These are phyloP conservation scores for Fraxinus floribunda DNA, from an alignment of 305 asterid genomes.

Conservation along the genomic window DNA sequence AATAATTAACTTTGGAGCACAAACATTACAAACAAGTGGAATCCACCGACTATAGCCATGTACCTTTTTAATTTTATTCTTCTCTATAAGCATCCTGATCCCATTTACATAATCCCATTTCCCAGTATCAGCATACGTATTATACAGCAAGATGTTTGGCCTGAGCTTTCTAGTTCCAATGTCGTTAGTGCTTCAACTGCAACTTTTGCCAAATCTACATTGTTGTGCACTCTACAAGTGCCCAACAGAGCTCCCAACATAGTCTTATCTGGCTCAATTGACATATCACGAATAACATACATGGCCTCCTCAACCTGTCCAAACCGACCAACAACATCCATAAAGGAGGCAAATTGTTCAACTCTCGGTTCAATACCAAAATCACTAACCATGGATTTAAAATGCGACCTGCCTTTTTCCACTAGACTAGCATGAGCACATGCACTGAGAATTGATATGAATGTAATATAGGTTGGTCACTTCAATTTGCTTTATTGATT, in stretches of 20 bases:
- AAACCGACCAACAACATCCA: constrained; percentile 33
- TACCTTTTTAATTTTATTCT: constrained; percentile 49
- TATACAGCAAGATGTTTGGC: constrained; percentile 59
- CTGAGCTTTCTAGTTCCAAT: constrained; percentile 73
- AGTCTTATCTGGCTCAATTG: constrained; percentile 61
- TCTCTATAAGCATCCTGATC: constrained; percentile 62
- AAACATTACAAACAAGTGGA: constrained; percentile 32
- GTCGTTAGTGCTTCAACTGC: constrained; percentile 71
- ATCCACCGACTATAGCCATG: constrained; percentile 60
- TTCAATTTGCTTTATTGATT: constrained; percentile 53
- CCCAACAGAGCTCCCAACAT: constrained; percentile 86
- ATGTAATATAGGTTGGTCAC: constrained; percentile 71
- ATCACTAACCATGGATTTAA: no score
- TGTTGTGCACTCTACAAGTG: constrained; percentile 66
- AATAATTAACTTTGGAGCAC: not conserved
- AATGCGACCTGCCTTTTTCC: constrained; percentile 38
- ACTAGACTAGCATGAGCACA: constrained; percentile 82
- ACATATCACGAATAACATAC: constrained; percentile 51
- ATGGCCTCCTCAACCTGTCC: constrained; percentile 74
- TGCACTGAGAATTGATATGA: constrained; percentile 73
- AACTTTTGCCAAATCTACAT: constrained; percentile 57
- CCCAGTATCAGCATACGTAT: constrained; percentile 70
- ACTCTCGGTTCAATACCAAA: no score
- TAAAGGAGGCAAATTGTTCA: no score
- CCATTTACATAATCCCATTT: constrained; percentile 77